These are phyloP conservation scores for Porcisia deanei DNA, from an alignment of 208 protist species.

Conservation along the genomic window DNA sequence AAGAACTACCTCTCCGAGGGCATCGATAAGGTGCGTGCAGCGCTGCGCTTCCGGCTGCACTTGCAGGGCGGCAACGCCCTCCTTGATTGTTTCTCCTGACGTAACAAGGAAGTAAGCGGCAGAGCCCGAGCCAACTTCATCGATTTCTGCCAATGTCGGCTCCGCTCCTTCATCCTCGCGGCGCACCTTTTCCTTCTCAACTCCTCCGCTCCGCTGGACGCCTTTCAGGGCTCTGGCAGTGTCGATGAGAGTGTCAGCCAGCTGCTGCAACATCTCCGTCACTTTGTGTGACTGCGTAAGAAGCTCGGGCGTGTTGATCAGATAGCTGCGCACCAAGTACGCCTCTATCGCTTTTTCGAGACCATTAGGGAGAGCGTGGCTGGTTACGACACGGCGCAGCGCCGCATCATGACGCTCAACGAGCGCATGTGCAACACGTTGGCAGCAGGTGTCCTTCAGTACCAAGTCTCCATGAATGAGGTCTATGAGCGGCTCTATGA, in stretches of 20 bases:
- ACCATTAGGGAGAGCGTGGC: slow-evolving; percentile 21
- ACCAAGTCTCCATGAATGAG: slow-evolving; percentile 69
- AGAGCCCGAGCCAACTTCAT: neutral
- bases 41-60: neutral
- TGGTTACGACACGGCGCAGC: slow-evolving; percentile 30
- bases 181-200: neutral
- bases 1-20: slow-evolving; percentile 50
- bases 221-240: neutral
- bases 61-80: neutral
- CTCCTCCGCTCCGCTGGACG: neutral
- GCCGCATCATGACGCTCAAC: slow-evolving; percentile 35
- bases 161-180: slow-evolving; percentile 1
- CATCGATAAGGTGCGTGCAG: slow-evolving; percentile 30
- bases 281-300: slow-evolving; percentile 36
- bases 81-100: slow-evolving; percentile 12
- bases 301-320: slow-evolving; percentile 43
- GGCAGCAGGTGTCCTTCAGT: slow-evolving; percentile 40
- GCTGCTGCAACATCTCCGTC: slow-evolving; percentile 26
- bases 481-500: slow-evolving; percentile 64
- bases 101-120: neutral
- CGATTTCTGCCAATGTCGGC: neutral
- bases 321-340: slow-evolving; percentile 57
- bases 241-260: slow-evolving; percentile 34
- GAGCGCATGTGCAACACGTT: slow-evolving; percentile 41
- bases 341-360: slow-evolving; percentile 48